Base-by-base conservation (phyloP, 176 grass and related monocot species). In the Leersia perrieri region DNA sequence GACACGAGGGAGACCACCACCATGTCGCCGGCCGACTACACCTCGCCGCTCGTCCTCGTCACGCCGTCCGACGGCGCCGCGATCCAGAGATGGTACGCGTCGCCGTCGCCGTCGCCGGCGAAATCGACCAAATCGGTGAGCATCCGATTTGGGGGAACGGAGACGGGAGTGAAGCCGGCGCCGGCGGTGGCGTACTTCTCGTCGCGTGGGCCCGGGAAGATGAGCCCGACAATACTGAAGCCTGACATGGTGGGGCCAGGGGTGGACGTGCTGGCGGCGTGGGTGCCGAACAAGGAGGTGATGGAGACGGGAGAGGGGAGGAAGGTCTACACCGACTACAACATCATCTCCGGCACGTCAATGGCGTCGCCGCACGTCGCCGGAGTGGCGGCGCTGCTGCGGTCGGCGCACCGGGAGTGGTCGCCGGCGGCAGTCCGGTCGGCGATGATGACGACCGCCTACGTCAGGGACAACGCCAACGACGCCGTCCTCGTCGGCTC, bases 361-460 rank as follows among this genome's bases (percentile, higher is more conserved):
- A 98, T 98, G 95, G 47, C 95, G 29, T 88, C 82, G 34, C 92
- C 92, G 11, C 95, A 98, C 77, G 41, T 87, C 33, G 83, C 81
- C 30, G 94, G 94, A 14, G 89, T 91, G n/a, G 91, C 23, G 18
- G 94, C 91, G 3, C 60, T 94, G 72, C 80, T 97, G 12, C 72
- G 83, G 8, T 85, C 89, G 2, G 42, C 33, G 35, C 91, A 97
- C 83, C 87, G 55, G 20, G 82, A 94, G 33, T 94, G 94, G 91
- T 90, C 75, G 72, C 91, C 91, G 1, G 85, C 87, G 0, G 89
- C 87, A 8, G 77, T 97, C 77, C 79, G 87, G 3, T 97, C 91
- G 3, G 89, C 94, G n/a, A 91, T 97, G 76, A 92, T 94, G 91
- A 97, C 94, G 1, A 97, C 94, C 4, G 87, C 91, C 22, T 77